phyloP scores from a whole-genome alignment of 768 basidiomycete genomes.

The Mycena vitilis region DNA sequence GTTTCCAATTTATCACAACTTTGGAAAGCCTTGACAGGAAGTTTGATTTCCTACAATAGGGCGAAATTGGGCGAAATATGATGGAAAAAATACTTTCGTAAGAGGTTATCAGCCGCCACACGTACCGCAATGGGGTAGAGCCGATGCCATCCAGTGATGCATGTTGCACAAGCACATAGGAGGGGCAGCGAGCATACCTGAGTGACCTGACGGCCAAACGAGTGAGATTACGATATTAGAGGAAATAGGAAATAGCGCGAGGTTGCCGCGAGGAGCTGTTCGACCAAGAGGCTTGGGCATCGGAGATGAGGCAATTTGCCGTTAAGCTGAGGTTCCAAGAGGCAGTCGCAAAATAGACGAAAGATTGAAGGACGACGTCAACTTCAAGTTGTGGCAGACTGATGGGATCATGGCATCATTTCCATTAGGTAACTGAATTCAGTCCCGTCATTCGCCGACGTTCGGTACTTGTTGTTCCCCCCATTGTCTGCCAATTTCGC shows the following conservation, averaged over 20 bases:
- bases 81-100: slow-evolving; percentile 14
- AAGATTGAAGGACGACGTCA: slow-evolving; percentile 1
- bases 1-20: slow-evolving; percentile 17
- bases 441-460: no score
- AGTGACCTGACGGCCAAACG: no score
- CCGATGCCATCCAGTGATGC: slow-evolving; percentile 8
- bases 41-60: slow-evolving; percentile 7
- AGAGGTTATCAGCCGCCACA: slow-evolving; percentile 30
- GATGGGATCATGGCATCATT: neutral
- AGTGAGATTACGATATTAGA: neutral
- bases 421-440: neutral
- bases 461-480: no score
- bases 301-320: slow-evolving; percentile 7
- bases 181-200: neutral
- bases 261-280: neutral
- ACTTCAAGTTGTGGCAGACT: neutral
- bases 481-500: no score
- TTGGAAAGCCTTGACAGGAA: slow-evolving; percentile 20
- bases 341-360: neutral
- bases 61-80: slow-evolving; percentile 20
- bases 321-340: slow-evolving; percentile 2
- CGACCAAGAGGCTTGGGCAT: slow-evolving; percentile 14
- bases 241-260: slow-evolving; percentile 28
- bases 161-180: slow-evolving; percentile 22
- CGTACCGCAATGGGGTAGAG: slow-evolving; percentile 8